Percentiles rank a stretch among this genome's conserved stretches.
phyloP scores from a whole-genome alignment of 176 grass and related monocot species.

The Typha latifolia region DNA sequence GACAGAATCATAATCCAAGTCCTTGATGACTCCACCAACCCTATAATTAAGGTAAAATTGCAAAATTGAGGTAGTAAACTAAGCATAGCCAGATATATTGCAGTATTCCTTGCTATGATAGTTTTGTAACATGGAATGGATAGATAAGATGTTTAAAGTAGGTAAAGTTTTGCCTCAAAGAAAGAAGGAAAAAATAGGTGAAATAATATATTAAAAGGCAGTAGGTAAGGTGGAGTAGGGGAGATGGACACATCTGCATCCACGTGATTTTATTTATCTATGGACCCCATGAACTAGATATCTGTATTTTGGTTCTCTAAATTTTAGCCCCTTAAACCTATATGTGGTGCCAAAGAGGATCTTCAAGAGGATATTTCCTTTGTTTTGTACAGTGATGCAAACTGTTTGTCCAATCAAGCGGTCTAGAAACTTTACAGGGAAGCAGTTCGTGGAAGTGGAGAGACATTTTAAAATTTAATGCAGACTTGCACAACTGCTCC shows the following conservation, averaged over 20 bases:
- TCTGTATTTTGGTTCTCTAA: background rate
- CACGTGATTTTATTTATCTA: background rate
- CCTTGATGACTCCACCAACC: slow-evolving; percentile 73
- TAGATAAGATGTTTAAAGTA: no score
- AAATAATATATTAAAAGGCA: background rate
- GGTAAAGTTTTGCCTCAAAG: no score
- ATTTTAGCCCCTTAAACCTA: background rate
- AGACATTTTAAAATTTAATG: no score
- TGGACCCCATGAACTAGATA: background rate
- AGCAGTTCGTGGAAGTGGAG: no score
- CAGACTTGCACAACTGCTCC: no score
- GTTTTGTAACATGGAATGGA: no score
- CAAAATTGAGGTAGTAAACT: background rate
- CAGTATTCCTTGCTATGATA: background rate
- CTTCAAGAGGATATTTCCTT: background rate
- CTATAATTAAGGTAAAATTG: slow-evolving; percentile 27
- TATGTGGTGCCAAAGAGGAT: background rate
- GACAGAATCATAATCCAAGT: slow-evolving; percentile 68
- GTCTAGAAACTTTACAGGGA: no score
- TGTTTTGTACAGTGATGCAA: background rate
- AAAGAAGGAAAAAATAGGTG: background rate
- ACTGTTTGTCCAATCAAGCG: background rate
- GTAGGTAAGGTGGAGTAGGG: background rate
- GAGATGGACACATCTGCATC: background rate
- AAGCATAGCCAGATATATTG: background rate